A percentile compares a stretch with the other conserved stretches of the same genome.
phyloP scores from a whole-genome alignment of 1,284 basidiomycete genomes.

The Cryptococcus depauperatus region DNA sequence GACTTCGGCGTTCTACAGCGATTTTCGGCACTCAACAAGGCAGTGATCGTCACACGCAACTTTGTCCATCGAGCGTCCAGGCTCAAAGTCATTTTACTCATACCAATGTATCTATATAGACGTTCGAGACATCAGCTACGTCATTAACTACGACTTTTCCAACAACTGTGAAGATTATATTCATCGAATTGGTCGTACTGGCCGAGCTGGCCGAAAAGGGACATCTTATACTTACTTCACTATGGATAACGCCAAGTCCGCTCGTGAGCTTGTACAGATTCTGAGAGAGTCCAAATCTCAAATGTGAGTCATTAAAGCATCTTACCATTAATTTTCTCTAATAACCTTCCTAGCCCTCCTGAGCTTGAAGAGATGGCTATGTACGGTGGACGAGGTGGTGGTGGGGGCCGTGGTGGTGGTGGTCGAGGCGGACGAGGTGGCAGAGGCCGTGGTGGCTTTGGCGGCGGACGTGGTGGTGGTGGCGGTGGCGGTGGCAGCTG shows the following conservation, averaged over 20 bases:
- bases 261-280: constrained; percentile 83
- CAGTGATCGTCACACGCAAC: constrained; percentile 13
- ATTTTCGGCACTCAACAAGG: constrained; percentile 15
- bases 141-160: constrained; percentile 65
- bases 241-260: constrained; percentile 86
- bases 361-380: constrained; percentile 89
- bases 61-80: constrained; percentile 9
- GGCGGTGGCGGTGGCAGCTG: constrained; percentile 29
- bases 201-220: constrained; percentile 51
- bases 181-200: constrained; percentile 53
- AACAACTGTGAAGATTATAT: constrained; percentile 56
- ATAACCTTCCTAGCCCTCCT: constrained; percentile 51
- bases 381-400: constrained; percentile 60
- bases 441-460: constrained; percentile 29
- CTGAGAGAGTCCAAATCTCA: constrained; percentile 82
- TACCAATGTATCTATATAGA: no score
- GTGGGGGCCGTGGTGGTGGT: constrained; percentile 47
- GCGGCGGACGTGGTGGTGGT: no score
- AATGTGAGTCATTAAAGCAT: constrained; percentile 44
- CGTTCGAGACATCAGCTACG: constrained; percentile 41
- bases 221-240: constrained; percentile 96
- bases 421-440: constrained; percentile 49
- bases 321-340: not conserved
- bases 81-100: constrained; percentile 8
- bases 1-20: not conserved